A percentile compares a stretch with the other conserved stretches of the same genome.
These are phyloP conservation scores for Haplographium delicatum DNA, from an alignment of 495 filamentous ascomycete species.

Conservation along the genomic window DNA sequence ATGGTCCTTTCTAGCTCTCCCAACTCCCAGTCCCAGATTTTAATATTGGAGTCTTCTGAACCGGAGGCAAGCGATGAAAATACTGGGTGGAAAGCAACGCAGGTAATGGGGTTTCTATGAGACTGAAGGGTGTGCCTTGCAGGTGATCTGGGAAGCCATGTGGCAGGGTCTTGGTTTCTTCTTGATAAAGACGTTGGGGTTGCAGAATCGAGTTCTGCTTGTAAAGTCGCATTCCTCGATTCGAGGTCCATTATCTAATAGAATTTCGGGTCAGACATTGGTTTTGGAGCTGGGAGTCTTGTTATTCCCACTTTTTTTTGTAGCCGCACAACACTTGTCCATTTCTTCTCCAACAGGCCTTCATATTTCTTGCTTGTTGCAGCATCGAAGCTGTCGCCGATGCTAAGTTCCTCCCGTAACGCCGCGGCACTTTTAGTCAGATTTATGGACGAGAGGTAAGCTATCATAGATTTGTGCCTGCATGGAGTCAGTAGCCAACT, in stretches of 20 bases:
- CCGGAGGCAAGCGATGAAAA: constrained; percentile 90
- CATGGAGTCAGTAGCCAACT: constrained; percentile 3
- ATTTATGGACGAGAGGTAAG: constrained; percentile 73
- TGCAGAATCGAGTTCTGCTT: constrained; percentile 76
- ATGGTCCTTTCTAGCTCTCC: constrained; percentile 88
- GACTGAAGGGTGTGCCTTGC: constrained; percentile 79
- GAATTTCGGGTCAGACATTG: constrained; percentile 11
- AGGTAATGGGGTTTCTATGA: constrained; percentile 76
- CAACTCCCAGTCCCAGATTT: constrained; percentile 98
- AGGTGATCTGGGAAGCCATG: constrained; percentile 80
- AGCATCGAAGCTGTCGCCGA: constrained; percentile 68
- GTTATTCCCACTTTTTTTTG: constrained; percentile 73
- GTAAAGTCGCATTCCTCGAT: constrained; percentile 59
- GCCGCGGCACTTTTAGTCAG: constrained; percentile 62
- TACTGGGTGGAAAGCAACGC: constrained; percentile 90
- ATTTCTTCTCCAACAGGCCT: constrained; percentile 88
- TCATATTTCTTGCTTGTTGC: constrained; percentile 83
- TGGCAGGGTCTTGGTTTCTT: constrained; percentile 75
- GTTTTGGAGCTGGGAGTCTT: background rate
- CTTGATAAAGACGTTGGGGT: constrained; percentile 78
- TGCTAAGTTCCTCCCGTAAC: constrained; percentile 57
- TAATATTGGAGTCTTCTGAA: constrained; percentile 82
- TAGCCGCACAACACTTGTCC: constrained; percentile 85
- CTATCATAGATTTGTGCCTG: constrained; percentile 88
- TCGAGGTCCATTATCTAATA: constrained; percentile 91